Base-by-base conservation (phyloP, 331 rosid species). In the Arachis monticola region DNA sequence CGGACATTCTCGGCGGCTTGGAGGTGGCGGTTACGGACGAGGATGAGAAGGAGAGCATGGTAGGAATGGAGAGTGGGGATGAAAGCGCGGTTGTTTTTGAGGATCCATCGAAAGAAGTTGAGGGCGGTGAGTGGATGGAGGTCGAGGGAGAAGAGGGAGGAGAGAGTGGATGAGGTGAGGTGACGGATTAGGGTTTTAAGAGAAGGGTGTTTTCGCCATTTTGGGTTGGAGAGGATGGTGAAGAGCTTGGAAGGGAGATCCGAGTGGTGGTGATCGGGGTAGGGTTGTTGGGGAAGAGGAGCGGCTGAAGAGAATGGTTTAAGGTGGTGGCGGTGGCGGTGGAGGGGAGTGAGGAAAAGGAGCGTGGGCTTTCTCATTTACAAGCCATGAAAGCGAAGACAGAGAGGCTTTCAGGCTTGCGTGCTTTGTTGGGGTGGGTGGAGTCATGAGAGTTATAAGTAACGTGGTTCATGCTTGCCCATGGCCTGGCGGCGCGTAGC, bases 51-150 rank as follows among this genome's bases (percentile, higher is more conserved):
- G 30, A 89, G 40, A 1, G 92, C 67, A 0, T 81, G 22, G 77
- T 85, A 73, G 45, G 95, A 82, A 22, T 11, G 74, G 38, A 80
- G 80, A 62, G 74, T 83, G 83, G 77, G 92, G 38, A 35, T 47
- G 80, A 76, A 88, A 8, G 41, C 41, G 41, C 81, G 53, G 7
- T 77, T 83, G 35, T 77, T n/a, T 57, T 51, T 72, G 5, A 44
- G 71, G 73, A 88, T 88, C 92, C 92, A 88, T 47, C 70, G 67
- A 84, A 88, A 85, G 81, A 88, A 88, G 56, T 75, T 77, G 0
- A 88, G 50, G 59, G 92, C 92, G 38, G 81, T 79, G 35, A 80
- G 73, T 14, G 92, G 88, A 52, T 87, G 8, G 17, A 82, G 89
- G 66, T 83, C 63, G 68, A 79, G 85, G 55, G 69, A 7, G 78